phyloP scores from a whole-genome alignment of 75 land plant species.

The Larix kaempferi region DNA sequence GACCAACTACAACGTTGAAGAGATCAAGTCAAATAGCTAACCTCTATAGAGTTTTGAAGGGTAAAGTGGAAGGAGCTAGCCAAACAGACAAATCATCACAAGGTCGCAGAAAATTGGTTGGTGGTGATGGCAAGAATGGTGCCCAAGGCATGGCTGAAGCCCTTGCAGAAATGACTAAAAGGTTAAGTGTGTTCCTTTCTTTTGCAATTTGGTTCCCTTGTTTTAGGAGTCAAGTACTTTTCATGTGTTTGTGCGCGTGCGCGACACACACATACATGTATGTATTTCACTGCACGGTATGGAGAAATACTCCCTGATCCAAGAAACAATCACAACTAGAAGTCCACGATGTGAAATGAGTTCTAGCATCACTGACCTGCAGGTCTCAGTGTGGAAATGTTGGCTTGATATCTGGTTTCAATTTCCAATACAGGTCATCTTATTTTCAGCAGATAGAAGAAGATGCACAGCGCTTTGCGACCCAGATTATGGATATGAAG shows the following conservation, averaged over 20 bases:
- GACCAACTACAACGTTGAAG: slow-evolving; percentile 40
- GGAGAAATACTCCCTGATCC: too few species aligned
- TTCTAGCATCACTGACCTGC: background rate
- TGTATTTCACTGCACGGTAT: too few species aligned
- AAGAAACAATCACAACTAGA: background rate
- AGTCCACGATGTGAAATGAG: background rate
- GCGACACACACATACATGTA: too few species aligned
- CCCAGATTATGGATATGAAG: slow-evolving; percentile 42
- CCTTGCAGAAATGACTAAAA: slow-evolving; percentile 66
- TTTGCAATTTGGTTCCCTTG: background rate
- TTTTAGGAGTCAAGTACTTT: background rate
- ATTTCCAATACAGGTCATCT: slow-evolving; percentile 20
- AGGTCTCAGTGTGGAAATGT: background rate
- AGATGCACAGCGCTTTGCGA: slow-evolving; percentile 47
- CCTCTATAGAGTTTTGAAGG: slow-evolving; percentile 50
- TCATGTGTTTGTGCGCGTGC: background rate
- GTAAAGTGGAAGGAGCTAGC: slow-evolving; percentile 53
- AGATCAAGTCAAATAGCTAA: slow-evolving; percentile 63
- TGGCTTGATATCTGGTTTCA: background rate
- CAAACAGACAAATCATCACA: slow-evolving; percentile 16
- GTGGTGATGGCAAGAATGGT: slow-evolving; percentile 14
- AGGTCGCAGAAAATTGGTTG: slow-evolving; percentile 10
- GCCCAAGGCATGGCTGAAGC: slow-evolving; percentile 67
- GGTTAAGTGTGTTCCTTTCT: slow-evolving; percentile 17
- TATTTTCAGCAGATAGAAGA: slow-evolving; percentile 54